Base-by-base conservation (phyloP, 176 grass and related monocot genomes). In the Eragrostis curvula region DNA sequence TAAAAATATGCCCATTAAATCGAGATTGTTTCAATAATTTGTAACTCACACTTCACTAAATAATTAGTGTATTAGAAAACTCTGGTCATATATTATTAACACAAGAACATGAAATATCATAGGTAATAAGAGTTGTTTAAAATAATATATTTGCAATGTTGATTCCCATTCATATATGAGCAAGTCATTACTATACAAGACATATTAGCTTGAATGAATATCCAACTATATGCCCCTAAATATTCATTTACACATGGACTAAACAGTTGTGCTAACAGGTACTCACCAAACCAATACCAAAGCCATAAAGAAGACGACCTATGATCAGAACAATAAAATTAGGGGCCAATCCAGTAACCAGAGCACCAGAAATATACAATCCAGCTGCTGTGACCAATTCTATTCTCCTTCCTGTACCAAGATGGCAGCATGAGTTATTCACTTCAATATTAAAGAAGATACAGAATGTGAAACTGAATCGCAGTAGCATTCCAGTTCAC, bases 221-320 rank as follows among this genome's bases (percentile, higher is more conserved):
- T 23, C 55, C 57, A 75, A 66, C 25, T 60, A 43, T 50, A 25
- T 21, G 45, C 71, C 1, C 32, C 64, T 24, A 70, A 11, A 83
- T 23, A 36, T 47, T 71, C 32, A 21, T 63, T 69, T 57, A n/a
- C 28, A 17, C 3, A 55, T 6, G 49, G 50, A 46, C 43, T 30
- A 63, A 87, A 55, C 42, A 78, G 21, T 47, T 70, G 25, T 27
- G 27, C 51, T 73, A 29, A 41, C 40, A 89, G 59, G 0, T 83
- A 87, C 88, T 91, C 80, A 98, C 96, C 90, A 95, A 75, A 68
- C 93, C 96, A 68, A 98, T 96, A 51, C 93, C 93, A 58, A 75
- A 43, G 9, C 93, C 96, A 78, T 96, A 99, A 75, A 94, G 71
- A 73, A 93, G 56, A 67, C 93, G 96, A 18, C 96, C 93, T 70